These are phyloP conservation scores for Aristolochia contorta DNA, from an alignment of 164 flowering plant species.

Conservation along the genomic window DNA sequence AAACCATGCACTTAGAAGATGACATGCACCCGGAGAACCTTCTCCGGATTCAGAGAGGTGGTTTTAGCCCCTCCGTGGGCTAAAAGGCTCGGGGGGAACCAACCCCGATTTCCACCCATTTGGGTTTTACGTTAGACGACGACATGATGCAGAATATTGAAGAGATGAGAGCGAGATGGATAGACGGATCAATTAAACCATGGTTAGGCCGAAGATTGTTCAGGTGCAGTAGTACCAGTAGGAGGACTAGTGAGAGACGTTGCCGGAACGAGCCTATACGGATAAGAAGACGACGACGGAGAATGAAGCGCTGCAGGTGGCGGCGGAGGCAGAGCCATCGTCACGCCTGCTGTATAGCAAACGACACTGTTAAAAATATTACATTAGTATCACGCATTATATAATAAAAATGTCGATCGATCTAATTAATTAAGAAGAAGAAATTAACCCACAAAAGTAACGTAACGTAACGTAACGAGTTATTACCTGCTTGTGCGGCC, in stretches of 20 bases:
- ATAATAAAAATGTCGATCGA: too few species aligned
- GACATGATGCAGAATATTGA: conserved; percentile 1
- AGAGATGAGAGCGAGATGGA: conserved; percentile 17
- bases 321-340: conserved; percentile 39
- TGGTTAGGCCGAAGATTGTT: conserved; percentile 76
- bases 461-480: too few species aligned
- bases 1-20: too few species aligned
- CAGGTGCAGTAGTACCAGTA: conserved; percentile 10
- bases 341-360: conserved; percentile 94
- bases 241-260: conserved; percentile 10
- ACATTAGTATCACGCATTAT: conserved; percentile 38
- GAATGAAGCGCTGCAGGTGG: conserved; percentile 31
- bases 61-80: conserved; percentile 10
- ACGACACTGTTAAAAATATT: conserved; percentile 73
- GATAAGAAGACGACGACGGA: conserved; percentile 42
- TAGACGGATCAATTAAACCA: conserved; percentile 27
- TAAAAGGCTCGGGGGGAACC: conserved; percentile 2
- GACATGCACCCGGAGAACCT: conserved; percentile 3
- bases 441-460: too few species aligned
- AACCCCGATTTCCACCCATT: neutral
- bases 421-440: too few species aligned
- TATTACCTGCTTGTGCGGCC: conserved; percentile 72
- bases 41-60: conserved; percentile 7
- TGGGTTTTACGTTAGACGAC: conserved; percentile 1
- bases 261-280: conserved; percentile 29